Conservation (phyloP, 2,329 filamentous ascomycete genomes). For the Myriangium duriaei region DNA sequence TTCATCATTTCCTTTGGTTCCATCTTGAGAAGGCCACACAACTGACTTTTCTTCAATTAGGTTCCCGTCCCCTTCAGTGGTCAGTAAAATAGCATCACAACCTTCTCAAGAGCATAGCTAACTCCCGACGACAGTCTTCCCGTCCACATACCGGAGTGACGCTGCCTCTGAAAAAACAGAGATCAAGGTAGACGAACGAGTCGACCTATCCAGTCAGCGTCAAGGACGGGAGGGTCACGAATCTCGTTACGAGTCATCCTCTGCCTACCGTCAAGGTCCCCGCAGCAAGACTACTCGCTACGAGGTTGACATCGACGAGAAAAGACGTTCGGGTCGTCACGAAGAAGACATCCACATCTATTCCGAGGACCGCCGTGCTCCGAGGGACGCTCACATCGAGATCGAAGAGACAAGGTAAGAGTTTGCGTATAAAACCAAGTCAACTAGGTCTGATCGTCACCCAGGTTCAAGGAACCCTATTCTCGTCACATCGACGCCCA, state of each 20-base stretch:
- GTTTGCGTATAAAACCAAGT: background rate
- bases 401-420: slow-evolving; percentile 42
- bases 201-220: slow-evolving; percentile 63
- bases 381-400: slow-evolving; percentile 24
- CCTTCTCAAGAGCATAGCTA: too few species aligned
- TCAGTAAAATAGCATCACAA: too few species aligned
- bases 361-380: slow-evolving; percentile 26
- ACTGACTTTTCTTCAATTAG: too few species aligned
- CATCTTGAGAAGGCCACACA: too few species aligned
- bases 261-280: slow-evolving; percentile 49
- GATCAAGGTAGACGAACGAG: slow-evolving; percentile 80
- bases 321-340: slow-evolving; percentile 58
- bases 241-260: slow-evolving; percentile 55
- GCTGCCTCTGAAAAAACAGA: slow-evolving; percentile 52
- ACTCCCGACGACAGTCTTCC: slow-evolving; percentile 70
- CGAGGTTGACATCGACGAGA: slow-evolving; percentile 80
- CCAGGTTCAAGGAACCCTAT: slow-evolving; percentile 45
- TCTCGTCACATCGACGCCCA: slow-evolving; percentile 50
- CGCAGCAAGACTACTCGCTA: slow-evolving; percentile 31
- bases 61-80: slow-evolving; percentile 14
- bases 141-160: slow-evolving; percentile 85
- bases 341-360: slow-evolving; percentile 28
- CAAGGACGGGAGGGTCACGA: slow-evolving; percentile 97
- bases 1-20: too few species aligned
- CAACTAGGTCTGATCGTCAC: slow-evolving; percentile 8